These are phyloP conservation scores for Byssochlamys sp. DNA, from an alignment of 2,329 filamentous ascomycete species.

Conservation along the genomic window DNA sequence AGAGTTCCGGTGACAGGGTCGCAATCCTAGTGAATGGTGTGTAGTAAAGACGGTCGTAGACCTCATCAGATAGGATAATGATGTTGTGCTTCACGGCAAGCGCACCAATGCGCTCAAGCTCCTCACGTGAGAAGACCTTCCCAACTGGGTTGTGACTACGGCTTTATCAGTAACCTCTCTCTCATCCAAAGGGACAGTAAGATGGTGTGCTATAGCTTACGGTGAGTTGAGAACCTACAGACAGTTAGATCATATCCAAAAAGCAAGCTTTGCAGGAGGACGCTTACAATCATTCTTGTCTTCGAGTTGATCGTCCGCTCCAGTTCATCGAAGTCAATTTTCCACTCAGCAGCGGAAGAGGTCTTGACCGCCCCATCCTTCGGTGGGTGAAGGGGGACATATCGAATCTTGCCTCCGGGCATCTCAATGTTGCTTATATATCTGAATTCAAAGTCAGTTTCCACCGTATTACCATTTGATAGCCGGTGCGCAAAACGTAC, in stretches of 20 bases:
- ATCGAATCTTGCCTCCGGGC: conserved; percentile 88
- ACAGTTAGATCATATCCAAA: conserved; percentile 6
- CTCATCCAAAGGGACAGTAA: not conserved
- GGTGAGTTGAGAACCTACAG: conserved; percentile 41
- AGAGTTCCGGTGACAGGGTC: conserved; percentile 81
- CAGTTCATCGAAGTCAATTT: conserved; percentile 71
- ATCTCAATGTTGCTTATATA: conserved; percentile 99
- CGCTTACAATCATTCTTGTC: conserved; percentile 85
- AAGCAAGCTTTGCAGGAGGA: conserved; percentile 36
- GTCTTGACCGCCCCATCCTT: conserved; percentile 67
- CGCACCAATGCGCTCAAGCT: conserved; percentile 75
- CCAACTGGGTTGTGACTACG: conserved; percentile 78
- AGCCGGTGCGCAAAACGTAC: conserved; percentile 46
- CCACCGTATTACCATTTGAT: not conserved
- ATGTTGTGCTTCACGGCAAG: conserved; percentile 87
- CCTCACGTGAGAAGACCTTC: conserved; percentile 80
- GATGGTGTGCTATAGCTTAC: conserved; percentile 21
- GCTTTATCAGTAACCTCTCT: not conserved
- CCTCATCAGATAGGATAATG: conserved; percentile 83
- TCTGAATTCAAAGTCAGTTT: conserved; percentile 24
- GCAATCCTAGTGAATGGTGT: conserved; percentile 88
- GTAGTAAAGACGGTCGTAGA: conserved; percentile 93
- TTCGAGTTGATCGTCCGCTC: conserved; percentile 70
- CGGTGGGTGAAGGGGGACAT: conserved; percentile 89
- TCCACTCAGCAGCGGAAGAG: conserved; percentile 80